These are phyloP conservation scores for Microbotryum lychnidis-dioicae DNA, from an alignment of 1,284 basidiomycete species.

Conservation along the genomic window DNA sequence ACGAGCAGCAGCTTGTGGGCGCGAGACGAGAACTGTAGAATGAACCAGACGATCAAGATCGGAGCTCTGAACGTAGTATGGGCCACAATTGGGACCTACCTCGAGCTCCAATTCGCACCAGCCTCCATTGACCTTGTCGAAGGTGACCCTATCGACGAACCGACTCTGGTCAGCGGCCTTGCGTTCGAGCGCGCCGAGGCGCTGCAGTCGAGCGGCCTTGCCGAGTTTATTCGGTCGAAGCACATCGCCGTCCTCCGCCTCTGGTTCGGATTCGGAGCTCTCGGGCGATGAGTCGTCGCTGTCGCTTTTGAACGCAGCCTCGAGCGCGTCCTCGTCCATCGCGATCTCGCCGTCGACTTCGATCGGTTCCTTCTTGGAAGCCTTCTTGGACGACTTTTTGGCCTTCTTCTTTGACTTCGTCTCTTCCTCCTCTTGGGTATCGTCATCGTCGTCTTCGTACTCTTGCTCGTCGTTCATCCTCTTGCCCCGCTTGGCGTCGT, in stretches of 20 bases:
- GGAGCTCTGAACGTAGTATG: conserved; percentile 2
- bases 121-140: conserved; percentile 52
- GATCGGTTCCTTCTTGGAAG: conserved; percentile 32
- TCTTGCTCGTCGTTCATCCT: conserved; percentile 29
- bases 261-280: conserved; percentile 32
- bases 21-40: conserved; percentile 47
- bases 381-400: not conserved
- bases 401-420: conserved; percentile 13
- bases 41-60: conserved; percentile 50
- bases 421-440: conserved; percentile 40
- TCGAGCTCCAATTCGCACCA: conserved; percentile 71
- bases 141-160: conserved; percentile 59
- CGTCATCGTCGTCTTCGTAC: conserved; percentile 44
- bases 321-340: conserved; percentile 50
- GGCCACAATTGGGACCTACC: conserved; percentile 46
- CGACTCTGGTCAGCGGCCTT: conserved; percentile 47
- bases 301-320: conserved; percentile 51
- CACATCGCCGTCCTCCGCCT: conserved; percentile 39
- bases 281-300: conserved; percentile 30
- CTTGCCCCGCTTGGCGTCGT: conserved; percentile 40
- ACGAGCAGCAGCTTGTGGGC: conserved; percentile 85
- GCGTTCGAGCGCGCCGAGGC: conserved; percentile 42
- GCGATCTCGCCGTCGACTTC: conserved; percentile 49
- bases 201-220: conserved; percentile 40
- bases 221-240: conserved; percentile 40